phyloP scores from a whole-genome alignment of 2,329 filamentous ascomycete species.

The Gnomoniopsis smithogilvyi region DNA sequence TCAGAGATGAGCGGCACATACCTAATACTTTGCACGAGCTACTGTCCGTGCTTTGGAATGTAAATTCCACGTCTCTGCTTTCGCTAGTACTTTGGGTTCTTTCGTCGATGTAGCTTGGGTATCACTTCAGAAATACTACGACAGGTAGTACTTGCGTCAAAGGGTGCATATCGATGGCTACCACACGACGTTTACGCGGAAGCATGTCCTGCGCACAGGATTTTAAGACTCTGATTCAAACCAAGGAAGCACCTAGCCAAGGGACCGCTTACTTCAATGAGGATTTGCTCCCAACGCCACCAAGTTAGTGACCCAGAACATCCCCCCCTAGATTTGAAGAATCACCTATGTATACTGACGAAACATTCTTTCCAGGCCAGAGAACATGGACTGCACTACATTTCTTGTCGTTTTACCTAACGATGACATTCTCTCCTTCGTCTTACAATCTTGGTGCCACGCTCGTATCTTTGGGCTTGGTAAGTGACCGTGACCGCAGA shows the following conservation, averaged over 20 bases:
- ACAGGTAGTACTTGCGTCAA: too few species aligned
- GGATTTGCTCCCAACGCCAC: slow-evolving; percentile 20
- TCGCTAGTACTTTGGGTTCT: too few species aligned
- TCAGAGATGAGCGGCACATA: too few species aligned
- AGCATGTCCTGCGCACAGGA: slow-evolving; percentile 17
- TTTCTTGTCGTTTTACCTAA: slow-evolving; percentile 31
- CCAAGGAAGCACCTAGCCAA: slow-evolving; percentile 6
- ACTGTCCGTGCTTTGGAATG: too few species aligned
- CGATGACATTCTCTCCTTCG: slow-evolving; percentile 30
- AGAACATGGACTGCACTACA: slow-evolving; percentile 24
- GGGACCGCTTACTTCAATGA: slow-evolving; percentile 1
- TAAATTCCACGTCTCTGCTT: too few species aligned
- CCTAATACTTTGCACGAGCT: too few species aligned
- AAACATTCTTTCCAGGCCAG: slow-evolving; percentile 12
- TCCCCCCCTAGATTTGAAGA: not conserved
- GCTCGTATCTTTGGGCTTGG: slow-evolving; percentile 29
- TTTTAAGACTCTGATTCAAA: slow-evolving; percentile 16
- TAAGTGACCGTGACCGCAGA: not conserved
- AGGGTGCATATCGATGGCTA: not conserved
- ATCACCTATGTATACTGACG: too few species aligned
- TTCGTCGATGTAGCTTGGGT: too few species aligned
- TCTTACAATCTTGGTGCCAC: slow-evolving; percentile 30
- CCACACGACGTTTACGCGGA: slow-evolving; percentile 2
- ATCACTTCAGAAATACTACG: too few species aligned
- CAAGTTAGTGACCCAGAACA: slow-evolving; percentile 7